Conservation (phyloP, 305 asterid species). For the Ilex paraguariensis region DNA sequence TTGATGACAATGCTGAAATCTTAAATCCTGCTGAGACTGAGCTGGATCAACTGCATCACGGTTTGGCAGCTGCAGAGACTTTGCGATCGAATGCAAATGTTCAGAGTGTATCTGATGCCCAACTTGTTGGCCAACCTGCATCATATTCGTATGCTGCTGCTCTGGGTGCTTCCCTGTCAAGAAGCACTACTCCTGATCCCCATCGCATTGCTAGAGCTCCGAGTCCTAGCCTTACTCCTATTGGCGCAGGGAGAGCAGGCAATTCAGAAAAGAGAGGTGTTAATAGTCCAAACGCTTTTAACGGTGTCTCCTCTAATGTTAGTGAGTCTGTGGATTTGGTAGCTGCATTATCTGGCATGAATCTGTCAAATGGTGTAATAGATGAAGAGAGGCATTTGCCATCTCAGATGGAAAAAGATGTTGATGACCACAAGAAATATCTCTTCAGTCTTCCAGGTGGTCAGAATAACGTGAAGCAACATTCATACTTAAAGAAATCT, state of each 20-base stretch:
- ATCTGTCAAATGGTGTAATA: conserved; percentile 59
- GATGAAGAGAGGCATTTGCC: conserved; percentile 46
- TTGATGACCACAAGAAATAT: conserved; percentile 52
- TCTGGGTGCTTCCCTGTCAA: conserved; percentile 82
- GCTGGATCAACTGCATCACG: conserved; percentile 59
- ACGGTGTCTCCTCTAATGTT: conserved; percentile 47
- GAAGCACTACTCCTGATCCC: conserved; percentile 95
- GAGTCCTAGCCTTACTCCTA: conserved; percentile 88
- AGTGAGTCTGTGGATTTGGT: conserved; percentile 64
- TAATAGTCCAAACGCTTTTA: conserved; percentile 59
- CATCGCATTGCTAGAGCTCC: conserved; percentile 80
- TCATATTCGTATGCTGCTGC: conserved; percentile 95
- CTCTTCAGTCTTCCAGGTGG: conserved; percentile 55
- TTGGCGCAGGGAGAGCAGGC: conserved; percentile 70
- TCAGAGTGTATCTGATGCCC: conserved; percentile 52
- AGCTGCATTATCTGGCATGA: conserved; percentile 79
- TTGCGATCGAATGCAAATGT: conserved; percentile 35
- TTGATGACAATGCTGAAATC: conserved; percentile 49
- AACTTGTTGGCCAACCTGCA: conserved; percentile 51
- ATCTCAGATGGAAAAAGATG: conserved; percentile 44
- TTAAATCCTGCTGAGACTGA: conserved; percentile 64
- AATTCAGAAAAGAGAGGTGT: conserved; percentile 59
- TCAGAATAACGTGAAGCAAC: conserved; percentile 57
- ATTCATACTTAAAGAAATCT: conserved; percentile 43
- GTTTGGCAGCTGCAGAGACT: conserved; percentile 46